Evolutionary conservation across 345 rosid genomes (phyloP).

Genomic region (Eucalyptus globulus): DNA sequence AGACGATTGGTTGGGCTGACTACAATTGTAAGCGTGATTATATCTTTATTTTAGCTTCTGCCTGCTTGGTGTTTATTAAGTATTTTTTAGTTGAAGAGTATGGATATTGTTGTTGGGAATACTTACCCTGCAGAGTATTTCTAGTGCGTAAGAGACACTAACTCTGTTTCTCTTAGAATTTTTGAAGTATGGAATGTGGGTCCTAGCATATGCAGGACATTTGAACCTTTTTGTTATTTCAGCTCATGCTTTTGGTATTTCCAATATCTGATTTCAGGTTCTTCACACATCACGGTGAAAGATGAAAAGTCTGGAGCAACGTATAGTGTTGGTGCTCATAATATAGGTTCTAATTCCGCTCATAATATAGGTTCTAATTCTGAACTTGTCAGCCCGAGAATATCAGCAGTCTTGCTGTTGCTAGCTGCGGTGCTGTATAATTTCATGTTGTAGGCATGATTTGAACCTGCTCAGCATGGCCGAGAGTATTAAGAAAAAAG

Average conservation of each 20-base stretch:
- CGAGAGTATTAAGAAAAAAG: background rate
- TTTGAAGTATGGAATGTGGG: background rate
- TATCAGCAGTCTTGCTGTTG: conserved; percentile 12
- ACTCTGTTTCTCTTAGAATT: background rate
- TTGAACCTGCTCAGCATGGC: background rate
- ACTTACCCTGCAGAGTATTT: background rate
- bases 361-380: no score
- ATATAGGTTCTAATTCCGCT: conserved; percentile 24
- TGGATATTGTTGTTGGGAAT: background rate
- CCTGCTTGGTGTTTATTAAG: background rate
- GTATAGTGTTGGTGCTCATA: conserved; percentile 35
- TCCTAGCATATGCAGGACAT: background rate
- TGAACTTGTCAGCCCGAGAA: background rate
- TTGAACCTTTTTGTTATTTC: background rate
- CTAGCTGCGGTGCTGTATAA: conserved; percentile 17
- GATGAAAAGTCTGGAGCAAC: conserved; percentile 29
- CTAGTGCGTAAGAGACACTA: background rate
- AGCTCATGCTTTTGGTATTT: background rate
- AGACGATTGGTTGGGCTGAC: conserved; percentile 74
- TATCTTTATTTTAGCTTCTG: background rate
- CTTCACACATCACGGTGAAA: conserved; percentile 62
- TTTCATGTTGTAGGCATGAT: conserved; percentile 5
- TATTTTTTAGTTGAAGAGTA: background rate
- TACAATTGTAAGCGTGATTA: conserved; percentile 63
- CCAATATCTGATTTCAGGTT: conserved; percentile 31